phyloP scores from a whole-genome alignment of 768 basidiomycete species.

The Tephrocybe sp. region DNA sequence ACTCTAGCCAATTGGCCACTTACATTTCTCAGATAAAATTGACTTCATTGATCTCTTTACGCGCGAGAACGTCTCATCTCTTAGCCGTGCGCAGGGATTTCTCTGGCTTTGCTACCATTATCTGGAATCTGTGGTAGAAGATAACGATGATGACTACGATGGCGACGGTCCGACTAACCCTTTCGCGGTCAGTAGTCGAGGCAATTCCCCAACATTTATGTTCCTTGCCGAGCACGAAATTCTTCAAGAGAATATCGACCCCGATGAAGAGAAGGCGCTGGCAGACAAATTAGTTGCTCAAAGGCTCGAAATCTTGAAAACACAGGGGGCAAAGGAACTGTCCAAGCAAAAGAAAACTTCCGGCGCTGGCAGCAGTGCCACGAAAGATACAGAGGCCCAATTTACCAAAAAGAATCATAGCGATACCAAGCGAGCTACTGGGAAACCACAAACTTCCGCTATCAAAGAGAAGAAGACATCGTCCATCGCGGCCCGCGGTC shows the following conservation, averaged over 20 bases:
- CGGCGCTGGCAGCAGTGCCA: constrained; percentile 14
- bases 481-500: constrained; percentile 18
- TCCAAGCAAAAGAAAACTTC: constrained; percentile 13
- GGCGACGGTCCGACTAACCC: constrained; percentile 46
- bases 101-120: constrained; percentile 85
- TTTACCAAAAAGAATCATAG: constrained; percentile 21
- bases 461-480: constrained; percentile 27
- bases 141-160: constrained; percentile 38
- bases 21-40: constrained; percentile 68
- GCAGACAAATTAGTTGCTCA: constrained; percentile 38
- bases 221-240: constrained; percentile 38
- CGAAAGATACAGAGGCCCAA: constrained; percentile 20
- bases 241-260: constrained; percentile 44
- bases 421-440: constrained; percentile 22
- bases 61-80: constrained; percentile 67
- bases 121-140: constrained; percentile 45
- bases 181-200: constrained; percentile 49
- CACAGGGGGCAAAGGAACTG: constrained; percentile 28
- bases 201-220: constrained; percentile 35
- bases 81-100: constrained; percentile 74
- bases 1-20: constrained; percentile 50
- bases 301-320: constrained; percentile 36
- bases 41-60: constrained; percentile 84
- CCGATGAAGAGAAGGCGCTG: constrained; percentile 37
- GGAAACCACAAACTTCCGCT: constrained; percentile 18